Percentiles rank a stretch among this genome's conserved stretches.
Conservation (phyloP, 768 basidiomycete species). For the Sarcodon sp. region DNA sequence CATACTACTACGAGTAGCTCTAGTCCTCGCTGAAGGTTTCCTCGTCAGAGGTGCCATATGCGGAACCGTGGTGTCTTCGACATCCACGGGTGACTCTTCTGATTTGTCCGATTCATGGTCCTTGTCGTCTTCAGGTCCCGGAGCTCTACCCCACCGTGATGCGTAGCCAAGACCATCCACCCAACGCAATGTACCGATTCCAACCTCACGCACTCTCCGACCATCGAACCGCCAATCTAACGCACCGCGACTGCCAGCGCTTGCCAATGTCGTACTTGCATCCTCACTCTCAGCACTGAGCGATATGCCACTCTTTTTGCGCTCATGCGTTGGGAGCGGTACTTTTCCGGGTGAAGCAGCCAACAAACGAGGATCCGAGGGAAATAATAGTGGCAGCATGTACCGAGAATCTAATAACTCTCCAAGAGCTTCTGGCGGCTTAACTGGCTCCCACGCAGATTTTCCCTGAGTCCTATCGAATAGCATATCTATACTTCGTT, state of each 20-base stretch:
- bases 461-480: constrained; percentile 60
- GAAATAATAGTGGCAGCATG: constrained; percentile 84
- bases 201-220: constrained; percentile 47
- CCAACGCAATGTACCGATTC: constrained; percentile 48
- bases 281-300: constrained; percentile 14
- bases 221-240: constrained; percentile 50
- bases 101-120: constrained; percentile 22
- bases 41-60: constrained; percentile 53
- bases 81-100: constrained; percentile 11
- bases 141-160: constrained; percentile 43
- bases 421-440: constrained; percentile 71
- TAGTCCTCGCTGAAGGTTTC: constrained; percentile 46
- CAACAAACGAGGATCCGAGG: constrained; percentile 67
- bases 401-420: constrained; percentile 87
- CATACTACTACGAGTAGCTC: constrained; percentile 15
- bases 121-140: constrained; percentile 27
- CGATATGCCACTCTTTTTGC: constrained; percentile 10
- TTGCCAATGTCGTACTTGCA: constrained; percentile 25
- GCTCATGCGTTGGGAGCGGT: constrained; percentile 20
- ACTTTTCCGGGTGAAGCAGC: constrained; percentile 50
- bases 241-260: constrained; percentile 20
- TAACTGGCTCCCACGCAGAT: constrained; percentile 65
- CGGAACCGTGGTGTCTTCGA: constrained; percentile 21
- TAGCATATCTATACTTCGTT: constrained; percentile 62
- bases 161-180: constrained; percentile 55